Percentiles rank a stretch among this genome's conserved stretches.
Conservation (phyloP, 345 rosid species). For the rapeseed (Brassica napus) region DNA sequence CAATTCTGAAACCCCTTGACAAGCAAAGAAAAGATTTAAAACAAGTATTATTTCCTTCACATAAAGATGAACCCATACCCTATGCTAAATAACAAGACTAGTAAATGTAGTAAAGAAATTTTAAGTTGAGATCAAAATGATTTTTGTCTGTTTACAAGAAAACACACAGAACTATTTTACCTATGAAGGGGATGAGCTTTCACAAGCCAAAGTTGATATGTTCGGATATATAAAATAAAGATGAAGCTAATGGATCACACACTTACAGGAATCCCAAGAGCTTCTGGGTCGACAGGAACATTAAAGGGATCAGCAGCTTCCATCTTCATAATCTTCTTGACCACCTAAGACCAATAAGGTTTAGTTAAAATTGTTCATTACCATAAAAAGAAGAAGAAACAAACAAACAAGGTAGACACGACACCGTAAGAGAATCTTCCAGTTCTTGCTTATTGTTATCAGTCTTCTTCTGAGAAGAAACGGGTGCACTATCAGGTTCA, state of each 20-base stretch:
- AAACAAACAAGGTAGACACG: neutral
- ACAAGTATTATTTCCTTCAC: neutral
- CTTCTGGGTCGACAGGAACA: conserved; percentile 88
- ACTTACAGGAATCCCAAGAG: conserved; percentile 97
- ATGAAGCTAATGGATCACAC: neutral
- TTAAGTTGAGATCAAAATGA: neutral
- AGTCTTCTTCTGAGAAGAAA: conserved; percentile 41
- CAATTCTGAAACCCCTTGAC: neutral
- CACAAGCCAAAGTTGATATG: neutral
- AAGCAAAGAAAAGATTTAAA: neutral
- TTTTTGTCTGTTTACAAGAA: too few species aligned
- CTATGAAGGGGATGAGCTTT: too few species aligned
- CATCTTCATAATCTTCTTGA: conserved; percentile 98
- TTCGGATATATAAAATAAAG: neutral
- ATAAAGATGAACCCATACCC: neutral
- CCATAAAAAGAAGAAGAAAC: neutral
- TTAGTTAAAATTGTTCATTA: neutral
- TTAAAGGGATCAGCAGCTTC: conserved; percentile 97
- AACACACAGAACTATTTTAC: too few species aligned
- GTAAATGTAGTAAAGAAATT: neutral
- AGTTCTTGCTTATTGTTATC: conserved; percentile 62
- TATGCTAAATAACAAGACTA: neutral
- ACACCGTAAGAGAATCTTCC: conserved; percentile 66
- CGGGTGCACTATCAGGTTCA: conserved; percentile 24
- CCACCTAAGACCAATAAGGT: conserved; percentile 46